Percentiles rank a stretch among this genome's conserved stretches.
phyloP scores from a whole-genome alignment of 257 asterid genomes.

The Fraxinus pennsylvanica region DNA sequence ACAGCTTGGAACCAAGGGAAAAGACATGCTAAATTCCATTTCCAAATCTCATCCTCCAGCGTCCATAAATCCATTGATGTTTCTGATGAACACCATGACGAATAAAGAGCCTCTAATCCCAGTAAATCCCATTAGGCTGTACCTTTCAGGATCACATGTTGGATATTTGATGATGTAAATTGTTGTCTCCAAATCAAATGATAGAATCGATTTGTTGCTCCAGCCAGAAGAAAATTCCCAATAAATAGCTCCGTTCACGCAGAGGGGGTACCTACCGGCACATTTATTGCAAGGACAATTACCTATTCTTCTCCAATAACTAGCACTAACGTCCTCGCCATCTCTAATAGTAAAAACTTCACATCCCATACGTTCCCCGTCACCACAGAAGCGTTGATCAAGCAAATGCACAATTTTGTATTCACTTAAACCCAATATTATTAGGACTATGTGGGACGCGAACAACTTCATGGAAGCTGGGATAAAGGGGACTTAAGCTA shows the following conservation, averaged over 20 bases:
- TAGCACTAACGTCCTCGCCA: not conserved
- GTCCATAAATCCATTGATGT: slow-evolving; percentile 13
- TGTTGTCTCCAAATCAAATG: slow-evolving; percentile 4
- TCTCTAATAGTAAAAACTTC: slow-evolving; percentile 3
- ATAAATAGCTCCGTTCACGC: slow-evolving; percentile 1
- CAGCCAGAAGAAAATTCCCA: not conserved
- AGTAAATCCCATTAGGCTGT: not conserved
- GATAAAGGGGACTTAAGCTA: not conserved
- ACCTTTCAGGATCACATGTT: not conserved
- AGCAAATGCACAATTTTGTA: slow-evolving; percentile 5
- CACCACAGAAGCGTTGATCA: not conserved
- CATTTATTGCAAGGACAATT: not conserved
- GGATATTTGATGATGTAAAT: slow-evolving; percentile 11
- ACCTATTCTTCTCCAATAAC: not conserved
- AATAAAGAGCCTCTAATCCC: not conserved
- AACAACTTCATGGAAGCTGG: slow-evolving; percentile 36
- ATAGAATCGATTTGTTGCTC: slow-evolving; percentile 3
- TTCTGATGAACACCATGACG: not conserved
- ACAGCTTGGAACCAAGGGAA: slow-evolving; percentile 7
- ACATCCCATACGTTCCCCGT: not conserved
- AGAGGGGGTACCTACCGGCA: not conserved
- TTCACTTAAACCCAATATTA: slow-evolving; percentile 12
- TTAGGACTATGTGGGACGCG: slow-evolving; percentile 29
- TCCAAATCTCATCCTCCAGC: slow-evolving; percentile 9
- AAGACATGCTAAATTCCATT: not conserved